A percentile compares a stretch with the other conserved stretches of the same genome.
These are phyloP conservation scores for Neonectria sp. DNA, from an alignment of 2,329 filamentous ascomycete species.

Conservation along the genomic window DNA sequence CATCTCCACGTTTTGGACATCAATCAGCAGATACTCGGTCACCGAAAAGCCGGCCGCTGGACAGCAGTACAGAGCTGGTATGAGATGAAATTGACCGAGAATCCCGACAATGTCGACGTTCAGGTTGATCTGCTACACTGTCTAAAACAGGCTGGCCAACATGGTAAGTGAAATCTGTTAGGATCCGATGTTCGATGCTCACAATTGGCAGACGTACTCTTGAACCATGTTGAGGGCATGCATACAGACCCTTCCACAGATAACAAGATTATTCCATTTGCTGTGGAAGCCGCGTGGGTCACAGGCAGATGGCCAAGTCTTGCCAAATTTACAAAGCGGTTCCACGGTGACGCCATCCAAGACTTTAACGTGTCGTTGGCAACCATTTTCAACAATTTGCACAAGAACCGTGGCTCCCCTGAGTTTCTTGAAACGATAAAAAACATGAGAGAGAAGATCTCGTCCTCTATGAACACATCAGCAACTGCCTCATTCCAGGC, in stretches of 20 bases:
- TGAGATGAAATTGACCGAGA: slow-evolving; percentile 87
- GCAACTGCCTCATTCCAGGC: slow-evolving; percentile 86
- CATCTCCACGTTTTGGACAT: slow-evolving; percentile 90
- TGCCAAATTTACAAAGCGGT: slow-evolving; percentile 73
- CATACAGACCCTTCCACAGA: slow-evolving; percentile 66
- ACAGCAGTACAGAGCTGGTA: slow-evolving; percentile 98
- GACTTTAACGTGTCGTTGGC: slow-evolving; percentile 91
- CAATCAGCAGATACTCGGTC: slow-evolving; percentile 92
- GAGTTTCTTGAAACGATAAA: slow-evolving; percentile 72
- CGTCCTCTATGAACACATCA: slow-evolving; percentile 81
- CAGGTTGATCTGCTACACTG: slow-evolving; percentile 90
- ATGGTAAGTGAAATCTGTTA: slow-evolving; percentile 74
- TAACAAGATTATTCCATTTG: slow-evolving; percentile 82
- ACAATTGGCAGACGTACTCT: slow-evolving; percentile 76
- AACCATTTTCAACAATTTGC: slow-evolving; percentile 68
- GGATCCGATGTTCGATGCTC: slow-evolving; percentile 29
- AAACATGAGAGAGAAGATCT: slow-evolving; percentile 78
- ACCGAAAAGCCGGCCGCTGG: slow-evolving; percentile 94
- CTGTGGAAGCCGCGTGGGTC: slow-evolving; percentile 93
- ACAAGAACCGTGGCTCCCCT: slow-evolving; percentile 66
- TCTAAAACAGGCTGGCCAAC: slow-evolving; percentile 94
- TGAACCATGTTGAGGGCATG: slow-evolving; percentile 90
- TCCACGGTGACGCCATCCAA: slow-evolving; percentile 62
- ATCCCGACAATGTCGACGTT: slow-evolving; percentile 81
- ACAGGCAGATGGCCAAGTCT: slow-evolving; percentile 86